Base-by-base conservation (phyloP, 202 grass and related monocot genomes). In the Setaria viridis region DNA sequence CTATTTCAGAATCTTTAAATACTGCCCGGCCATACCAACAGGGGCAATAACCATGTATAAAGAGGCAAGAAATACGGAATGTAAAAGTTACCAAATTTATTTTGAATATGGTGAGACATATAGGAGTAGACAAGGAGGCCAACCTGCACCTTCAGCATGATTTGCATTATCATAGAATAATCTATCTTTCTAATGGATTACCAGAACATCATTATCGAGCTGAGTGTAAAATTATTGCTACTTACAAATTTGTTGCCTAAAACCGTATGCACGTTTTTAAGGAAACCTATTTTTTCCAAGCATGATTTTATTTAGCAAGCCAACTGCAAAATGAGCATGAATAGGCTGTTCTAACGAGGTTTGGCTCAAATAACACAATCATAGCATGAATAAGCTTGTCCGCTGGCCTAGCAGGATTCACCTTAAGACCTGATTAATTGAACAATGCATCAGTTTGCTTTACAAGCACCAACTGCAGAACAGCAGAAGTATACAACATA, bases 391-490 rank as follows among this genome's bases (percentile, higher is more conserved):
- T 25, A 76, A 97, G 91, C 70, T 99, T 99, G 72, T 94, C 92
- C 76, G 69, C 91, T 68, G 97, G 92, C 70, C 97, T 90, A 16
- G 90, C 93, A 77, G 77, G 85, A 90, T 99, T 99, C 82, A 96
- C 88, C 90, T 93, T 73, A 21, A 99, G 90, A 90, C 94, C 92
- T 99, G 62, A 25, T 25, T 25, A 25, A 91, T 88, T 82, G 41
- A 82, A 32, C 72, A 72, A 67, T 30, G 11, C 53, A 35, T 77
- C 9, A 77, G 46, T 77, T 63, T 77, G 64, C n/a, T 81, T 84
- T 65, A 71, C 11, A 78, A 13, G 64, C 19, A 66, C 17, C 10
- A 25, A 58, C 78, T 25, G 19, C 46, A 85, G 41, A 68, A 20
- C 30, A 74, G 30, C 29, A 74, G 30, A 54, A 74, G 17, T 8